A percentile compares a stretch with the other conserved stretches of the same genome.
phyloP scores from a whole-genome alignment of 2,329 filamentous ascomycete genomes.

The Colletotrichum tropicale region DNA sequence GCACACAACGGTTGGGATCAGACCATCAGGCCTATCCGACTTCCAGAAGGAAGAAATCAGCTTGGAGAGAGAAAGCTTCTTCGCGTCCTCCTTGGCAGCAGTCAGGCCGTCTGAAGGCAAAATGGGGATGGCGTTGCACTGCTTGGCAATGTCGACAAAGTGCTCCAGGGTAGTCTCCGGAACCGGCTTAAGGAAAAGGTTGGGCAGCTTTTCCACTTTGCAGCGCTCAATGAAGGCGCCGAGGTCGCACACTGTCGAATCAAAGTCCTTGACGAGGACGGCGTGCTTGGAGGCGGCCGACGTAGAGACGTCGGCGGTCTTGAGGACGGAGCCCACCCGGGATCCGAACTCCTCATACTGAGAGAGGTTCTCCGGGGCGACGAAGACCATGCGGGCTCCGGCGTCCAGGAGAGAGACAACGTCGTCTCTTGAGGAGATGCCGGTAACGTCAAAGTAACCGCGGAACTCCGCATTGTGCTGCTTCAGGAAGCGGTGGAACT shows the following conservation, averaged over 20 bases:
- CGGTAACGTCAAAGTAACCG: slow-evolving; percentile 79
- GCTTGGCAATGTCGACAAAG: slow-evolving; percentile 52
- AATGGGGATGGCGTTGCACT: slow-evolving; percentile 70
- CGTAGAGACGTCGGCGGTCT: slow-evolving; percentile 46
- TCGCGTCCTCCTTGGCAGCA: slow-evolving; percentile 64
- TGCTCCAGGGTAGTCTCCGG: slow-evolving; percentile 49
- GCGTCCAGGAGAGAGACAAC: slow-evolving; percentile 82
- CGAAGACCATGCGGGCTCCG: slow-evolving; percentile 85
- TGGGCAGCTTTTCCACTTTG: slow-evolving; percentile 49
- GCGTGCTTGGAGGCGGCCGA: slow-evolving; percentile 47
- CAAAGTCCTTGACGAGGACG: slow-evolving; percentile 59
- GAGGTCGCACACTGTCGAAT: slow-evolving; percentile 44
- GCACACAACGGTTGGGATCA: slow-evolving; percentile 89
- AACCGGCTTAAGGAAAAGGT: slow-evolving; percentile 55
- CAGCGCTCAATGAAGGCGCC: slow-evolving; percentile 48
- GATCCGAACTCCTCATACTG: slow-evolving; percentile 60
- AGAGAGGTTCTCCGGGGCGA: slow-evolving; percentile 71
- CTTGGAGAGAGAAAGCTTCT: slow-evolving; percentile 69
- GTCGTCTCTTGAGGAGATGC: slow-evolving; percentile 71
- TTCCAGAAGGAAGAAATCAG: slow-evolving; percentile 77
- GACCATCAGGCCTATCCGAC: slow-evolving; percentile 81
- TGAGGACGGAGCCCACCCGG: slow-evolving; percentile 58
- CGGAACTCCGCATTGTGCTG: slow-evolving; percentile 57
- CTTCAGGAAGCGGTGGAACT: slow-evolving; percentile 51
- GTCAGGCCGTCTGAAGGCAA: slow-evolving; percentile 75